These are phyloP conservation scores for Pseudovirgaria hyperparasitica DNA, from an alignment of 2,329 filamentous ascomycete species.

Conservation along the genomic window DNA sequence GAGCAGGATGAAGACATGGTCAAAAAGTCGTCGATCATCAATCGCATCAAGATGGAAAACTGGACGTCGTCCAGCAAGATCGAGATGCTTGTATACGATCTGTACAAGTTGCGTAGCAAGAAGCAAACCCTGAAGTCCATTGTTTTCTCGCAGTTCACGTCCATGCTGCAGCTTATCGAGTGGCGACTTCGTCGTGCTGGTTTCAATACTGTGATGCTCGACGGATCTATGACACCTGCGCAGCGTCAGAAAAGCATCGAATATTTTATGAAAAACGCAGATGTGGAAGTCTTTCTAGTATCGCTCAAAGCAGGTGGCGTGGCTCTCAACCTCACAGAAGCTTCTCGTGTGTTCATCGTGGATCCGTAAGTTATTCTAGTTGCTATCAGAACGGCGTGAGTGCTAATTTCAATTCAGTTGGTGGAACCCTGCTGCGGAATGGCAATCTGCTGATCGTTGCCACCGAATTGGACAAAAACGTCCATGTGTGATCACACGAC, in stretches of 20 bases:
- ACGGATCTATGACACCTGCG: constrained; percentile 91
- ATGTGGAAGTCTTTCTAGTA: constrained; percentile 92
- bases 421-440: constrained; percentile 99
- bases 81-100: constrained; percentile 85
- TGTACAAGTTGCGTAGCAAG: constrained; percentile 82
- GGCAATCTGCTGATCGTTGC: constrained; percentile 78
- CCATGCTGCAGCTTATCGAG: constrained; percentile 93
- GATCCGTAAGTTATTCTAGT: constrained; percentile 59
- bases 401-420: constrained; percentile 44
- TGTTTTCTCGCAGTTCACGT: constrained; percentile 94
- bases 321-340: constrained; percentile 88
- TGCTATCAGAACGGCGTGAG: not conserved
- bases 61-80: constrained; percentile 99
- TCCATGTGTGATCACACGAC: constrained; percentile 83
- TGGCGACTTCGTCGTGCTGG: constrained; percentile 94
- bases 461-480: constrained; percentile 93
- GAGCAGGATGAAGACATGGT: constrained; percentile 78
- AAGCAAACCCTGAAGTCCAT: constrained; percentile 94
- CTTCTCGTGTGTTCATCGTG: constrained; percentile 87
- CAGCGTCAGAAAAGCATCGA: constrained; percentile 90
- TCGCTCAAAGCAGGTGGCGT: constrained; percentile 94
- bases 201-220: constrained; percentile 95
- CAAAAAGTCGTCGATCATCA: constrained; percentile 96
- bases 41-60: constrained; percentile 96
- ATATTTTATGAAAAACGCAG: constrained; percentile 88